Evolutionary conservation across 2,329 filamentous ascomycete genomes (phyloP), one percentile per base, ranked within the genome.

Genomic region (Alternaria brassicicola): DNA sequence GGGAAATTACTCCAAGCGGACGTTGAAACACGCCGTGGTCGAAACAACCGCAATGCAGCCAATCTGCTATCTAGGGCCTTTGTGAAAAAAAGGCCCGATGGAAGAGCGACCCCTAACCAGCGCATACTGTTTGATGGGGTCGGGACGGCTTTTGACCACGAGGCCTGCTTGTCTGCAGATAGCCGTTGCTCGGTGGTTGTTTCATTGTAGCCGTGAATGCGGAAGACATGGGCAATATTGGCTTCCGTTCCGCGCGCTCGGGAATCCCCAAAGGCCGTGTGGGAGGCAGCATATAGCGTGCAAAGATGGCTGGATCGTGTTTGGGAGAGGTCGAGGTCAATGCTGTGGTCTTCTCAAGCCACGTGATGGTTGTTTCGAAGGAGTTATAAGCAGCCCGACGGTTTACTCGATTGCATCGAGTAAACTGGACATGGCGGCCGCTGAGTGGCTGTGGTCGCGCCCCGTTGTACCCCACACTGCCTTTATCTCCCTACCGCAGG

Each of bases 321-420:
- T 30, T 30, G 43, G n/a, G 6, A 3, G 28, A 6, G 26, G 19
- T 45, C 10, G 17, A 30, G 42, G 42, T 26, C 28, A 1, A 28
- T 25, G 4, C 19, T 6, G n/a, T 45, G 26, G 12, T 31, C 26
- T 31, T 15, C 12, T 30, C 28, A 17, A 31, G 43, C 28, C 28
- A 33, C 43, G 17, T 46, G 28, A 31, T 31, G 43, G 7, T 31
- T 19, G 35, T 46, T 31, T 31, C 13, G 43, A 19, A 46, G 13
- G 19, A 46, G 60, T 65, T 64, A 64, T 64, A 64, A 50, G 50
- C 31, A 33, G 41, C 50, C 55, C 45, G 57, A 35, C 53, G 45
- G 17, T 61, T 72, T 72, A 72, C 67, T 70, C 67, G 66, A 72
- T 71, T 38, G 12, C 47, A 72, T 71, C 63, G 70, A 70, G 69